Evolutionary conservation across 192 early-diverging fungal species (phyloP).

Genomic region (Gaertneriomyces semiglobifer): DNA sequence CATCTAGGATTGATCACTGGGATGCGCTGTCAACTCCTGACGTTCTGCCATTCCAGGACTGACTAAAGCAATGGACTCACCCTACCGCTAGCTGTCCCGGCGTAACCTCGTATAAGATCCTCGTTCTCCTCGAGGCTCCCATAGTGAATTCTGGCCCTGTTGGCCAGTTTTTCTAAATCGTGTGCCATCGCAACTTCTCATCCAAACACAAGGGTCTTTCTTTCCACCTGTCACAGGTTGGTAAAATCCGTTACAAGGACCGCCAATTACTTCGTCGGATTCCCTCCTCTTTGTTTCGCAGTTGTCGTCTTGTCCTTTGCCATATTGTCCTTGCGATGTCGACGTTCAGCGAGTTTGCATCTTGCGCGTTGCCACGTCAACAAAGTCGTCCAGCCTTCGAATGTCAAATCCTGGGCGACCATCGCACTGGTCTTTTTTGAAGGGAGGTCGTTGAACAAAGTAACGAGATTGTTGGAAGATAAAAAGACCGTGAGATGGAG

Average conservation of each 20-base stretch:
- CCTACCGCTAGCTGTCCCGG: slow-evolving; percentile 1
- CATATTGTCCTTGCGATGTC: neutral
- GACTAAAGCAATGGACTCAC: neutral
- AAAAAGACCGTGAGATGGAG: neutral
- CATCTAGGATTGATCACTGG: slow-evolving; percentile 12
- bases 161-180: neutral
- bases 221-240: neutral
- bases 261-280: neutral
- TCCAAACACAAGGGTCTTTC: neutral
- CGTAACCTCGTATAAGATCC: slow-evolving; percentile 37
- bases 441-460: neutral
- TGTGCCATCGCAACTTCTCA: neutral
- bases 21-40: neutral
- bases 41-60: neutral
- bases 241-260: neutral
- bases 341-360: too few relatives aligned
- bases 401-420: neutral
- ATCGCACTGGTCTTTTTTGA: neutral
- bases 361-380: too few relatives aligned
- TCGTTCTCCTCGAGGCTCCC: slow-evolving; percentile 57
- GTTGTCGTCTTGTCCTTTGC: neutral
- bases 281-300: neutral
- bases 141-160: slow-evolving; percentile 60
- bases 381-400: neutral
- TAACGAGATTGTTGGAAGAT: neutral